Percentiles rank a stretch among this genome's conserved stretches.
These are phyloP conservation scores for Chaetothyriales sp. DNA, from an alignment of 2,329 filamentous ascomycete genomes.

Conservation along the genomic window DNA sequence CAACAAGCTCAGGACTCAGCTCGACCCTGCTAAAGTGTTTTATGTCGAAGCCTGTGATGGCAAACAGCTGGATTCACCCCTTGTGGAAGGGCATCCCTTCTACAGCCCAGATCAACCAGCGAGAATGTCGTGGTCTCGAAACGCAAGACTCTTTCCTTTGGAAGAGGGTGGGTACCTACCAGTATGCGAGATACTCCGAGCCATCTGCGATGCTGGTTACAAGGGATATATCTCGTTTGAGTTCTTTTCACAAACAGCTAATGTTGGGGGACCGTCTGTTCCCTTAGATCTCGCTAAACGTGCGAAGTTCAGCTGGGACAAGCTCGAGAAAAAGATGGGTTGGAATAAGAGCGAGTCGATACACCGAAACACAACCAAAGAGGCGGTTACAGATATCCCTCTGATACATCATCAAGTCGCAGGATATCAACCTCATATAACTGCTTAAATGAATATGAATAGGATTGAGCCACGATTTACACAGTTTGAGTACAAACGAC, in stretches of 20 bases:
- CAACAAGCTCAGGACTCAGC: slow-evolving; percentile 36
- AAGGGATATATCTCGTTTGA: slow-evolving; percentile 23
- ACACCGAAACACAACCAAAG: background rate
- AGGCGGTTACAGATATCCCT: background rate
- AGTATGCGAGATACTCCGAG: slow-evolving; percentile 44
- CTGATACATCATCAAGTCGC: background rate
- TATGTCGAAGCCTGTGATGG: slow-evolving; percentile 68
- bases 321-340: slow-evolving; percentile 11
- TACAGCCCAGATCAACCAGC: slow-evolving; percentile 45
- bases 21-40: slow-evolving; percentile 52
- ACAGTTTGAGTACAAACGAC: too few relatives aligned
- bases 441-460: too few relatives aligned
- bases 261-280: slow-evolving; percentile 7
- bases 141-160: slow-evolving; percentile 58
- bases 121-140: slow-evolving; percentile 67
- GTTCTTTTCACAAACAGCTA: slow-evolving; percentile 16
- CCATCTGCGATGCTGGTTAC: slow-evolving; percentile 51
- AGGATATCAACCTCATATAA: background rate
- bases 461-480: too few relatives aligned
- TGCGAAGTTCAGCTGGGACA: slow-evolving; percentile 10
- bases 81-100: slow-evolving; percentile 45
- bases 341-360: slow-evolving; percentile 2
- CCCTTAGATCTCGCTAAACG: slow-evolving; percentile 13
- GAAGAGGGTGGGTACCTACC: slow-evolving; percentile 54
- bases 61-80: slow-evolving; percentile 45